Base-by-base conservation (phyloP, 2,329 filamentous ascomycete species). In the Claviceps maximensis region DNA sequence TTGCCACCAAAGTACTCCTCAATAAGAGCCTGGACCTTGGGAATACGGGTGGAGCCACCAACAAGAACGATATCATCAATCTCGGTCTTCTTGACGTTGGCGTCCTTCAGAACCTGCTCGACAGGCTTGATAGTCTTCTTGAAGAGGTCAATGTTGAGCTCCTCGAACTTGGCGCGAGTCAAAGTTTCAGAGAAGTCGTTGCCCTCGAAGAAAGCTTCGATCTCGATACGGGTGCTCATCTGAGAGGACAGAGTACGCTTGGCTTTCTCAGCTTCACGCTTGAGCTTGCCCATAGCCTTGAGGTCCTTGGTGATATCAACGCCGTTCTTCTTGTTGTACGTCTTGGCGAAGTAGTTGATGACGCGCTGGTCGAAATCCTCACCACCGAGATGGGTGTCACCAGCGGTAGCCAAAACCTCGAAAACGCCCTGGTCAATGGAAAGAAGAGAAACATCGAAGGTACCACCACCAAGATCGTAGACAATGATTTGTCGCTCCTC, bases 41-140 rank as follows among this genome's bases (percentile, higher is more conserved):
- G 91, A 63, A 98, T 97, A 87, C 93, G 91, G 61, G 93, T 97
- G 57, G 93, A 97, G 73, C 93, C 93, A 83, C 93, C 93, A 58
- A 97, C 91, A 50, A 97, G 83, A 60, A 98, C 93, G 62, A 98
- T 96, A 70, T 97, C 93, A 65, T 96, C 84, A 63, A 98, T 82
- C 64, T 97, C 90, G 57, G 74, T 75, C 86, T 96, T 97, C 84
- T 91, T 91, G 65, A 96, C 80, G 80, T 96, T 95, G 70, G 90
- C 89, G 63, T 97, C 93, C 79, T 95, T 95, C 68, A 98, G 82
- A 61, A 97, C 93, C 80, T 96, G 90, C 78, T 97, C 89, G 61
- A 97, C 93, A 54, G 93, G 91, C 83, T 96, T 95, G 61, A 97
- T 82, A 55, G 93, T 97, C 82, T 93, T 95, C 85, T 95, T 95